These are phyloP conservation scores for Pythium sukuiense DNA, from an alignment of 352 stramenopile genomes.

Conservation along the genomic window DNA sequence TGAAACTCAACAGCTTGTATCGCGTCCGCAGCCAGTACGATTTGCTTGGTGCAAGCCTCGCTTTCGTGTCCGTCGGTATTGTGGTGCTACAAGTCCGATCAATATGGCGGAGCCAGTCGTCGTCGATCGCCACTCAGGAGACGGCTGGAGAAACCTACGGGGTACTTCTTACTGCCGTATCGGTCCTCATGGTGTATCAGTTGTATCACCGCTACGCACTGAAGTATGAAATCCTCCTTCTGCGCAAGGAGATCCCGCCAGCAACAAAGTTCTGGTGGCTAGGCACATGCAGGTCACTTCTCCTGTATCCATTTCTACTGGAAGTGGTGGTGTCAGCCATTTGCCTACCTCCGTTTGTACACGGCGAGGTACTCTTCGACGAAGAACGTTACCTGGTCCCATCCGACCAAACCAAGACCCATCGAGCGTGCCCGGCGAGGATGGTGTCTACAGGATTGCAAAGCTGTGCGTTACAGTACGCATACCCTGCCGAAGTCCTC, in stretches of 20 bases:
- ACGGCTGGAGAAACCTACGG: constrained; percentile 54
- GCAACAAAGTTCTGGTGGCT: constrained; percentile 19
- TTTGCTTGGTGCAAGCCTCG: constrained; percentile 20
- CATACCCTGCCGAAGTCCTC: constrained; percentile 59
- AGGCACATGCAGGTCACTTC: constrained; percentile 22
- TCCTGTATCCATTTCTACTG: constrained; percentile 44
- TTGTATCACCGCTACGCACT: constrained; percentile 47
- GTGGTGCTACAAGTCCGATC: constrained; percentile 59
- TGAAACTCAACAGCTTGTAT: constrained; percentile 20
- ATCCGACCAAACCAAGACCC: background rate
- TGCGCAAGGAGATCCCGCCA: constrained; percentile 48
- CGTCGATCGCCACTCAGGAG: constrained; percentile 12
- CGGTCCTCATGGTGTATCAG: constrained; percentile 39
- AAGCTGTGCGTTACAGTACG: constrained; percentile 48
- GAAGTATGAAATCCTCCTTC: constrained; percentile 53
- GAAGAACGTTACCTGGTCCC: constrained; percentile 42
- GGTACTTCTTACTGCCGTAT: constrained; percentile 45
- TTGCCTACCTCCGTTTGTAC: constrained; percentile 54
- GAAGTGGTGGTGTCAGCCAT: constrained; percentile 44
- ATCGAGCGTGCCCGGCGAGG: constrained; percentile 5
- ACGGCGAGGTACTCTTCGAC: constrained; percentile 40
- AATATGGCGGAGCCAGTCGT: constrained; percentile 45
- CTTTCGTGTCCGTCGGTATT: constrained; percentile 34
- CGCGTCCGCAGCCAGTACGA: constrained; percentile 22
- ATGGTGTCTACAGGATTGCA: constrained; percentile 10